Percentiles rank a stretch among this genome's conserved stretches.
These are phyloP conservation scores for Tephrocybe sp. DNA, from an alignment of 768 basidiomycete species.

Conservation along the genomic window DNA sequence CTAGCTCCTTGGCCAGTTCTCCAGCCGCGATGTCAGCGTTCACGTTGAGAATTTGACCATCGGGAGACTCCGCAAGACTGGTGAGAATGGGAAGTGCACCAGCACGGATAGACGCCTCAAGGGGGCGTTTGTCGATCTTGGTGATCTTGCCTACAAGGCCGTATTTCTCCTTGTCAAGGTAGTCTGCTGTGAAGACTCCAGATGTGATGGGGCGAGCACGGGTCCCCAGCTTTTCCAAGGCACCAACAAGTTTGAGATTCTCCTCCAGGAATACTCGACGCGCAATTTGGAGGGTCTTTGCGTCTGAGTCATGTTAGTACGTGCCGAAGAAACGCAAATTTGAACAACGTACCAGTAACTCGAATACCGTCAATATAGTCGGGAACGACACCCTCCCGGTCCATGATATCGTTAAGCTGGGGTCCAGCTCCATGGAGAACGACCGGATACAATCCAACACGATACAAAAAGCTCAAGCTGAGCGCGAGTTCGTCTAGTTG, in stretches of 20 bases:
- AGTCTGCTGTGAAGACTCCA: constrained; percentile 96
- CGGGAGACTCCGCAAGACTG: constrained; percentile 88
- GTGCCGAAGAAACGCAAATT: not conserved
- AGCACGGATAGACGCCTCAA: constrained; percentile 95
- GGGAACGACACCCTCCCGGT: constrained; percentile 88
- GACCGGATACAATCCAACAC: constrained; percentile 97
- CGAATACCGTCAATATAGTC: constrained; percentile 98
- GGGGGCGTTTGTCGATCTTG: constrained; percentile 90
- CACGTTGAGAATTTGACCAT: constrained; percentile 99
- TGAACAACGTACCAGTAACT: constrained; percentile 72
- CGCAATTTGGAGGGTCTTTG: constrained; percentile 92
- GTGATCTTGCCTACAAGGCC: constrained; percentile 96
- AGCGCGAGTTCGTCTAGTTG: constrained; percentile 92
- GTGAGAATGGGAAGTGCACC: constrained; percentile 96
- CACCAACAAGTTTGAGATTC: constrained; percentile 91
- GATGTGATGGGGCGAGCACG: constrained; percentile 97
- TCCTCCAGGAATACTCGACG: constrained; percentile 97
- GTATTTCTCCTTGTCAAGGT: constrained; percentile 93
- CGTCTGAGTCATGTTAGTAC: constrained; percentile 48
- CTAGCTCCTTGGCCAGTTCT: constrained; percentile 95
- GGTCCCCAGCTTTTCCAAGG: constrained; percentile 92
- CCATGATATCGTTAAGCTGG: constrained; percentile 92
- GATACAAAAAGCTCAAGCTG: constrained; percentile 94
- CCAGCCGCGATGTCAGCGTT: constrained; percentile 99
- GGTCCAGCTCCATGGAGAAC: constrained; percentile 96